Percentiles rank a stretch among this genome's conserved stretches.
Evolutionary conservation across 2,329 filamentous ascomycete genomes (phyloP).

Genomic region (Alternaria sp.): DNA sequence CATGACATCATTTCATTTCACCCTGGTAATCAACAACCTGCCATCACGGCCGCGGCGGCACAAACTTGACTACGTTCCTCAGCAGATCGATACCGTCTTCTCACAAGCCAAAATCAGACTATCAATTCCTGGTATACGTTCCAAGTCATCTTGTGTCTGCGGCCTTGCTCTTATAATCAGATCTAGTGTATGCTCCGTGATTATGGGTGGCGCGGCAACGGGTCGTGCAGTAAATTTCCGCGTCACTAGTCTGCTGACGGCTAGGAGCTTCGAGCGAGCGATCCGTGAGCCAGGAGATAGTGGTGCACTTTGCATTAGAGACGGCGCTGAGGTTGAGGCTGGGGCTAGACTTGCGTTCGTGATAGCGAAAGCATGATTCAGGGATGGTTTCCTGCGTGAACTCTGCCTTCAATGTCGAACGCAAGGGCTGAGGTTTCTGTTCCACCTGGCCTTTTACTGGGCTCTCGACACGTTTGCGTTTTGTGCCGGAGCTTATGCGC

Average conservation of each 20-base stretch:
- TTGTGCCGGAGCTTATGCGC: slow-evolving; percentile 25
- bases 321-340: not conserved
- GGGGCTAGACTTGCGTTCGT: not conserved
- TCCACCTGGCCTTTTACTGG: slow-evolving; percentile 14
- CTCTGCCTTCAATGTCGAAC: not conserved
- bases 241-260: slow-evolving; percentile 41
- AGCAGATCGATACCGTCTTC: slow-evolving; percentile 34
- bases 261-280: slow-evolving; percentile 38
- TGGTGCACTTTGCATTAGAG: not conserved
- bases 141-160: slow-evolving; percentile 35
- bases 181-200: slow-evolving; percentile 34
- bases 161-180: slow-evolving; percentile 31
- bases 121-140: slow-evolving; percentile 36
- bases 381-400: slow-evolving; percentile 2
- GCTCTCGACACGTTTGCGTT: slow-evolving; percentile 40
- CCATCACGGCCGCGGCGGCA: slow-evolving; percentile 6
- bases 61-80: slow-evolving; percentile 39
- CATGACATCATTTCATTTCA: not conserved
- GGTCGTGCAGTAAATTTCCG: slow-evolving; percentile 22
- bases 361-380: slow-evolving; percentile 4
- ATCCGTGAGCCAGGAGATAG: slow-evolving; percentile 5
- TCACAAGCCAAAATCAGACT: slow-evolving; percentile 35
- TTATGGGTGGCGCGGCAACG: slow-evolving; percentile 21
- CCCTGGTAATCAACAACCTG: not conserved
- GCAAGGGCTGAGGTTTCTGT: not conserved